Base-by-base conservation (phyloP, 2,329 filamentous ascomycete genomes). In the Lasiodiplodia gonubiensis region DNA sequence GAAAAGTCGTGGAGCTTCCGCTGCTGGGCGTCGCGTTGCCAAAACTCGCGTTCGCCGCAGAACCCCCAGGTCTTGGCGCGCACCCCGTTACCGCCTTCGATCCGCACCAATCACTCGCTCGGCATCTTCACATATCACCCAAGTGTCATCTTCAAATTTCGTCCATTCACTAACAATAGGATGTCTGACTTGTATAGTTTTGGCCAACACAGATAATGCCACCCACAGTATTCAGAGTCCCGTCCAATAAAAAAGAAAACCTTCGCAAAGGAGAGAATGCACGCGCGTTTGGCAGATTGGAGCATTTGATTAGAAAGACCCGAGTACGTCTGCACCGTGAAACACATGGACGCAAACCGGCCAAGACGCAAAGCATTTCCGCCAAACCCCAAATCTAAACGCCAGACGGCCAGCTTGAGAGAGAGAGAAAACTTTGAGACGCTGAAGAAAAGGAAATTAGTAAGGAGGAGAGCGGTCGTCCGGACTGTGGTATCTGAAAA, bases 401-500 rank as follows among this genome's bases (percentile, higher is more conserved):
- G 59, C 59, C 59, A 48, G 21, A 25, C 59, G 59, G 59, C 46
- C 59, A 52, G 46, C 59, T 63, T 51, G 25, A 48, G 46, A 66
- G 57, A 51, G 39, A 65, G 53, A 66, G 53, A 27, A 66, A 48
- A 39, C 53, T 59, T 54, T 30, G 63, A 49, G 35, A 59, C 55
- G 55, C 51, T 66, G 63, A 60, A 48, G 33, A 64, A 57, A 55
- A 64, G 51, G 53, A 61, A 53, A 67, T 27, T 30, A 64, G 52
- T 33, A 42, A 59, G 33, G 48, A 55, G 51, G 59, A 64, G 25
- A 55, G 21, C 18, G 35, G 39, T 55, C 59, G 42, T 53, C 51
- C 57, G 49, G 66, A 63, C 27, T 67, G 57, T 67, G 66, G 46
- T 64, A 67, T 67, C 57, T 64, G 66, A 63, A 64, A 64, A 52